These are phyloP conservation scores for Lactarius hatsudake DNA, from an alignment of 768 basidiomycete species.

Conservation along the genomic window DNA sequence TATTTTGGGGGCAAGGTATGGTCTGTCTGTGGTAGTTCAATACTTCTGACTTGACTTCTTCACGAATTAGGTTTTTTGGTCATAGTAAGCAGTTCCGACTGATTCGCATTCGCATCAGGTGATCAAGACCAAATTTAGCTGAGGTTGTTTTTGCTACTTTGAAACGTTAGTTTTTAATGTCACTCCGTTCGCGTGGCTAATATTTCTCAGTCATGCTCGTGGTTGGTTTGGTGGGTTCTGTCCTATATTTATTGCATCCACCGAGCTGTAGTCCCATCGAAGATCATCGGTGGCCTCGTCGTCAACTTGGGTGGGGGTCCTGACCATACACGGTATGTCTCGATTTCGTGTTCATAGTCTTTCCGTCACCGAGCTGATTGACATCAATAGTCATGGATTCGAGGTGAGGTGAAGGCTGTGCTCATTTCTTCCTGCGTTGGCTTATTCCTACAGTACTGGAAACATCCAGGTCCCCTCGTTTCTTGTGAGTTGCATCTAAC, in stretches of 20 bases:
- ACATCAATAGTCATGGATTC: conserved; percentile 23
- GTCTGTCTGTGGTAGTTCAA: neutral
- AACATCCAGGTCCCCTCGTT: conserved; percentile 24
- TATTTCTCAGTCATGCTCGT: conserved; percentile 25
- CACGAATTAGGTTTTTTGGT: conserved; percentile 20
- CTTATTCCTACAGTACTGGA: conserved; percentile 23
- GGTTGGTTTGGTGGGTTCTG: conserved; percentile 22
- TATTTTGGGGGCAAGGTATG: conserved; percentile 20
- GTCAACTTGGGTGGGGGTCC: conserved; percentile 26
- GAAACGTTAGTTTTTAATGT: conserved; percentile 19
- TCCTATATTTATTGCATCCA: neutral
- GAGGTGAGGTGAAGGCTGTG: conserved; percentile 8
- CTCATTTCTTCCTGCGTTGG: neutral
- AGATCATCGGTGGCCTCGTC: conserved; percentile 27
- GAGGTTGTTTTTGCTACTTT: conserved; percentile 27
- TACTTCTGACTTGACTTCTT: neutral
- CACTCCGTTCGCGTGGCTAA: conserved; percentile 2
- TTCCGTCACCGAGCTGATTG: neutral
- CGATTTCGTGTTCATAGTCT: neutral
- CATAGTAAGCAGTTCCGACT: conserved; percentile 12
- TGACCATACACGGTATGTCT: conserved; percentile 24
- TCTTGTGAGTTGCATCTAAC: conserved; percentile 13
- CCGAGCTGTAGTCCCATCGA: neutral
- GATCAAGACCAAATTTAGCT: conserved; percentile 8
- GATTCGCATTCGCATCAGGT: neutral